Base-by-base conservation (phyloP, 306 rosid genomes). In the Acacia melanoxylon region DNA sequence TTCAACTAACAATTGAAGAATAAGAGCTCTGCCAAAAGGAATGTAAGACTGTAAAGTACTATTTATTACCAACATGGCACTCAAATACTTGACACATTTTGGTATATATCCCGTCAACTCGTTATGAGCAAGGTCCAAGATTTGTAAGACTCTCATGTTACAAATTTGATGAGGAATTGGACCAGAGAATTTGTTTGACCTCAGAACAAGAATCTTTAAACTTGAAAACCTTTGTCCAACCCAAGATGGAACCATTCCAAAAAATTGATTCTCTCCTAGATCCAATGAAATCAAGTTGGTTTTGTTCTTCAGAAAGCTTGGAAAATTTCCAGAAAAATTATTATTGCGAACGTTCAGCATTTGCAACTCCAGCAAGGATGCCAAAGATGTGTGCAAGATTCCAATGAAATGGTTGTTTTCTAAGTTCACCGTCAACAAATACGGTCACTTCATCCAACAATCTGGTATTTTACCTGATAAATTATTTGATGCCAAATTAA, bases 201-300 rank as follows among this genome's bases (percentile, higher is more conserved):
- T 20, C 8, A 83, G 76, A 31, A 82, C 49, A 63, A 83, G 80
- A 62, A 83, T 78, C 74, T 52, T 78, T 42, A 78, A 73, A 56
- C 20, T 51, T 25, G 17, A 31, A 24, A 48, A 16, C 3, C 61
- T 58, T 22, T 22, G 22, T 22, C 65, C 65, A 58, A 58, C 14
- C 65, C 65, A 58, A 19, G 65, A n/a, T 27, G 61, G 76, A 72
- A 48, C 29, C 6, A 6, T 46, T 72, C 61, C 14, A 0, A 25
- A 25, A 15, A 27, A 29, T 25, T 72, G 10, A 25, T 46, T 46
- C 16, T 25, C 61, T 17, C 61, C 61, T 12, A 72, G 61, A 8
- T 72, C 61, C 42, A 25, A 25, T 7, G 8, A 46, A 25, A 48
- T 27, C 22, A 72, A 7, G 24, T 14, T 8, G 16, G 16, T 72